Evolutionary conservation across 176 grass and related monocot species (phyloP).

Genomic region (Eremochloa ophiuroides): DNA sequence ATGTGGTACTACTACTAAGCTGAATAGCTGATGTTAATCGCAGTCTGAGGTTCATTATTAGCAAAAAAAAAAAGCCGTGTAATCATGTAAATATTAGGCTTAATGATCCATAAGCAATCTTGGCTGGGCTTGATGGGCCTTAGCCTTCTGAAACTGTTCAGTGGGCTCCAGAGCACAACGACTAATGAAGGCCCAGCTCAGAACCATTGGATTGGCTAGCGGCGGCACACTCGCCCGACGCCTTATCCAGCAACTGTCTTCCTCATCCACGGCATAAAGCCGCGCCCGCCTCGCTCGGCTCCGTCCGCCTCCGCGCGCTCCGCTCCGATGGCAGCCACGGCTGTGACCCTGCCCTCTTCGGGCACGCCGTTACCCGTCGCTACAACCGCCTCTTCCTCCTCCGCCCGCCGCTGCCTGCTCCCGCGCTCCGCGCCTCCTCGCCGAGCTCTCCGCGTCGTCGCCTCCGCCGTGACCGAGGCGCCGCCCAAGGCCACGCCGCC

Average conservation of each 20-base stretch:
- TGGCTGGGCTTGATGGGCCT: background rate
- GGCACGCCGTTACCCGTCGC: constrained; percentile 15
- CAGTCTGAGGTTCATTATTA: background rate
- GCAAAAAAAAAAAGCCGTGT: background rate
- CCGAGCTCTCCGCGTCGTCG: constrained; percentile 30
- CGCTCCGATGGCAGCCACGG: constrained; percentile 51
- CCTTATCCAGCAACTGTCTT: constrained; percentile 30
- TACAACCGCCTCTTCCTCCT: constrained; percentile 5
- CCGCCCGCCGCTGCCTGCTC: background rate
- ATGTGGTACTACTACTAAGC: background rate
- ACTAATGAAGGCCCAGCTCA: background rate
- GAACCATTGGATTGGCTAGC: background rate
- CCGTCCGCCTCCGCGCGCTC: background rate
- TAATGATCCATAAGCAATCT: background rate
- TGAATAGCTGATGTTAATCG: background rate
- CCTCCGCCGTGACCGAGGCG: constrained; percentile 36
- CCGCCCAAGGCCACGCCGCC: constrained; percentile 38
- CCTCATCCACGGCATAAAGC: constrained; percentile 29
- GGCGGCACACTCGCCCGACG: background rate
- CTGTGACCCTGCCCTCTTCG: constrained; percentile 45
- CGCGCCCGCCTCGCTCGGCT: background rate
- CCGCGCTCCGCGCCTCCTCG: background rate
- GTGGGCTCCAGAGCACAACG: background rate
- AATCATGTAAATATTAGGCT: background rate
- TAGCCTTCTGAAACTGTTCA: too few relatives aligned